phyloP scores from a whole-genome alignment of 2,329 filamentous ascomycete species.

The Arthrobotrys conoides region DNA sequence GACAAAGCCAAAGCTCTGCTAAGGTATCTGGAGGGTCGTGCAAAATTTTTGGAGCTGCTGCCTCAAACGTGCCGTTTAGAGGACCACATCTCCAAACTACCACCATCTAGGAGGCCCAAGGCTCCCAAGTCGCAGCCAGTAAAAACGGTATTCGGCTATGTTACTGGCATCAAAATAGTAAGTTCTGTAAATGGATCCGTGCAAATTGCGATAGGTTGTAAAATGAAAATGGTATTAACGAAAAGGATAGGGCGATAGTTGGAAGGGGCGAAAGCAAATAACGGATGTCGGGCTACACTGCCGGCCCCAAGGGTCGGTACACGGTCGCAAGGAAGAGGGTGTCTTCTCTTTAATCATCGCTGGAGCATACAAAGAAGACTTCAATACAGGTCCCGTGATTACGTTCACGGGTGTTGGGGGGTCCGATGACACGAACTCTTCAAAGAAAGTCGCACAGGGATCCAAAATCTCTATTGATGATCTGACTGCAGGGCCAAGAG shows the following conservation, averaged over 20 bases:
- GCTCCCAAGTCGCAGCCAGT: background rate
- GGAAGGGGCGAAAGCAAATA: background rate
- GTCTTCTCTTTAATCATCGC: constrained; percentile 21
- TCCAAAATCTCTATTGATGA: constrained; percentile 7
- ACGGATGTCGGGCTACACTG: background rate
- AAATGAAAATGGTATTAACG: background rate
- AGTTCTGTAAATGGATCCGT: background rate
- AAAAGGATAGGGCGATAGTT: background rate
- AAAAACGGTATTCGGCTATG: background rate
- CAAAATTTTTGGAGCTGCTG: background rate
- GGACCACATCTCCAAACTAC: too few species aligned
- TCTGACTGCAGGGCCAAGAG: background rate
- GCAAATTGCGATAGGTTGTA: background rate
- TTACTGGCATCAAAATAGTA: background rate
- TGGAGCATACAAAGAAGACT: constrained; percentile 22
- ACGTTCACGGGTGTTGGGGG: constrained; percentile 44
- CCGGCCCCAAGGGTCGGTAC: constrained; percentile 19
- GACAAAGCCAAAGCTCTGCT: background rate
- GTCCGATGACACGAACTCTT: too few species aligned
- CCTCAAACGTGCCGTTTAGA: too few species aligned
- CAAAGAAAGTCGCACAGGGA: background rate
- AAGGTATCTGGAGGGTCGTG: background rate
- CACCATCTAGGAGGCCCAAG: background rate
- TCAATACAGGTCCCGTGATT: background rate
- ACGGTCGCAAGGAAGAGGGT: constrained; percentile 13